Conservation (phyloP, 2,329 filamentous ascomycete genomes). For the Phyllosticta ampelicida region DNA sequence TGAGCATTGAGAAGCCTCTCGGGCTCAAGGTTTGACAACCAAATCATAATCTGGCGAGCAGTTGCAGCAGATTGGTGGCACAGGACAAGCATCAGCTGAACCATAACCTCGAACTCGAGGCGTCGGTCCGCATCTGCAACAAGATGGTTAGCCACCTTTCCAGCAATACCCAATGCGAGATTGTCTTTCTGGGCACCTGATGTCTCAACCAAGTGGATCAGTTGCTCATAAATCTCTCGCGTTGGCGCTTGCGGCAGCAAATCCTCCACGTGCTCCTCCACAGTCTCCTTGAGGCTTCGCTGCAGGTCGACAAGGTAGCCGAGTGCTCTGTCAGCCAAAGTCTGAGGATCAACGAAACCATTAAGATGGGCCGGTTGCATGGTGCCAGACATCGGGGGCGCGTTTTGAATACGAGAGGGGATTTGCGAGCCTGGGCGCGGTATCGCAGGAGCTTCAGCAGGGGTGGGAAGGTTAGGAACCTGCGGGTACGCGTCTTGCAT, state of each 20-base stretch:
- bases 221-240: constrained; percentile 48
- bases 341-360: constrained; percentile 48
- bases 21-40: constrained; percentile 42
- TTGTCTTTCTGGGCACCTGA: constrained; percentile 45
- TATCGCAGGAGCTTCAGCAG: constrained; percentile 50
- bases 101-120: constrained; percentile 53
- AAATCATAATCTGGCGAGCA: constrained; percentile 42
- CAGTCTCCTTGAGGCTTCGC: constrained; percentile 43
- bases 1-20: constrained; percentile 50
- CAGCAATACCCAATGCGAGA: constrained; percentile 44
- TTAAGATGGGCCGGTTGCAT: constrained; percentile 43
- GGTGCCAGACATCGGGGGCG: constrained; percentile 21
- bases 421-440: constrained; percentile 46
- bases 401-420: constrained; percentile 34
- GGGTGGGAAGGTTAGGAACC: constrained; percentile 51
- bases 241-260: constrained; percentile 44
- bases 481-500: constrained; percentile 50
- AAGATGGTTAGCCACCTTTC: constrained; percentile 46
- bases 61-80: constrained; percentile 50
- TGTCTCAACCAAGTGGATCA: constrained; percentile 42
- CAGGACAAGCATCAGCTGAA: constrained; percentile 50
- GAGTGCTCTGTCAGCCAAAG: constrained; percentile 43
- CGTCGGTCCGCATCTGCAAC: constrained; percentile 44
- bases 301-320: constrained; percentile 47
- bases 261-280: constrained; percentile 48